Evolutionary conservation across 176 grass and related monocot species (phyloP).

Genomic region (Aegilops bicornis): DNA sequence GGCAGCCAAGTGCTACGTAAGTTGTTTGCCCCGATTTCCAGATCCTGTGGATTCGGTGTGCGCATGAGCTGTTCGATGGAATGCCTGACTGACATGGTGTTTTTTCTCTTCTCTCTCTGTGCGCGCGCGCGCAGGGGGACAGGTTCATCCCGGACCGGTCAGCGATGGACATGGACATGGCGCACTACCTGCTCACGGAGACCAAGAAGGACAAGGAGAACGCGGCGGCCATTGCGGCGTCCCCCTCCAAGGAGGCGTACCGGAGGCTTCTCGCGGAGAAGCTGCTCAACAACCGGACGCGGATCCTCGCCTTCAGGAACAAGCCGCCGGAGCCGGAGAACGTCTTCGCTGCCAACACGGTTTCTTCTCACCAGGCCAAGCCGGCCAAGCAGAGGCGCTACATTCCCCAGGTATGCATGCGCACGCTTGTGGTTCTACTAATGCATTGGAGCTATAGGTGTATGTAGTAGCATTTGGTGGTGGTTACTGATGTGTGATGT

Average conservation of each 20-base stretch:
- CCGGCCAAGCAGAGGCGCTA: conserved; percentile 51
- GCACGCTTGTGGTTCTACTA: background rate
- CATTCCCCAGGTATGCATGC: conserved; percentile 52
- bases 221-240: conserved; percentile 14
- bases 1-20: conserved; percentile 55
- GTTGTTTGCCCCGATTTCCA: background rate
- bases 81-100: conserved; percentile 25
- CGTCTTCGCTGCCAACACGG: conserved; percentile 8
- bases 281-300: conserved; percentile 61
- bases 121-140: conserved; percentile 43
- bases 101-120: background rate
- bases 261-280: conserved; percentile 69
- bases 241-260: conserved; percentile 61
- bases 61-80: conserved; percentile 3
- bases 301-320: conserved; percentile 72
- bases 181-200: conserved; percentile 68
- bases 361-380: conserved; percentile 42
- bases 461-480: background rate
- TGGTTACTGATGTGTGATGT: conserved; percentile 29
- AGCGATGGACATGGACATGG: conserved; percentile 74
- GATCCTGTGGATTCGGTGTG: background rate
- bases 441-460: background rate
- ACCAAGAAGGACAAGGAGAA: conserved; percentile 72
- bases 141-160: conserved; percentile 71
- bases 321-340: conserved; percentile 60